These are phyloP conservation scores for Panus rudis DNA, from an alignment of 768 basidiomycete genomes.

Conservation along the genomic window DNA sequence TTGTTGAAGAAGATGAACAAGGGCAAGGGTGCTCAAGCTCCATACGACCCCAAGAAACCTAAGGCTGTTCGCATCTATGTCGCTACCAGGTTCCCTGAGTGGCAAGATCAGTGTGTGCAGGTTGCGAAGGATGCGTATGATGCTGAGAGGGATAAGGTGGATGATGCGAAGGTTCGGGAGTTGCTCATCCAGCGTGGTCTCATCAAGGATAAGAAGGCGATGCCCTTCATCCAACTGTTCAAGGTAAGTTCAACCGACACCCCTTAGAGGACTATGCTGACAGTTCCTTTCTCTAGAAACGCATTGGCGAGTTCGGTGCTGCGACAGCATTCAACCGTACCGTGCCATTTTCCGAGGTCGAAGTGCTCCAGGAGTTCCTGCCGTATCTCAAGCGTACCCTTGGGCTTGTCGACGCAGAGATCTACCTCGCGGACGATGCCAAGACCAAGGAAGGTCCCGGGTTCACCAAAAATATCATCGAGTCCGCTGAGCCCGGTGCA, in stretches of 20 bases:
- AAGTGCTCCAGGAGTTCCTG: conserved; percentile 60
- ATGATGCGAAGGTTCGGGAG: conserved; percentile 74
- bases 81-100: conserved; percentile 84
- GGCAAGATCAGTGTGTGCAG: conserved; percentile 84
- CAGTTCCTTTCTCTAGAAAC: conserved; percentile 47
- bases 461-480: conserved; percentile 64
- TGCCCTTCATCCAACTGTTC: conserved; percentile 93
- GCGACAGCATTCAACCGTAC: conserved; percentile 76
- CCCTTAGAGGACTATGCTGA: conserved; percentile 2
- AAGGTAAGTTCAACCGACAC: conserved; percentile 49
- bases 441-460: conserved; percentile 46
- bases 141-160: conserved; percentile 53
- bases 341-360: conserved; percentile 76
- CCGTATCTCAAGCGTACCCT: conserved; percentile 80
- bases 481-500: conserved; percentile 79
- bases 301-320: conserved; percentile 69
- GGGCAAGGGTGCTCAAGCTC: conserved; percentile 48
- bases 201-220: conserved; percentile 91
- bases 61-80: conserved; percentile 88
- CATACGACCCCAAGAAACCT: conserved; percentile 80
- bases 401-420: conserved; percentile 61
- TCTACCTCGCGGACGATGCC: conserved; percentile 65
- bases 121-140: conserved; percentile 64
- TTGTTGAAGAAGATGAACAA: conserved; percentile 78
- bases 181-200: conserved; percentile 63